These are phyloP conservation scores for Jimgerdemannia lactiflua DNA, from an alignment of 192 early-diverging fungal genomes.

Conservation along the genomic window DNA sequence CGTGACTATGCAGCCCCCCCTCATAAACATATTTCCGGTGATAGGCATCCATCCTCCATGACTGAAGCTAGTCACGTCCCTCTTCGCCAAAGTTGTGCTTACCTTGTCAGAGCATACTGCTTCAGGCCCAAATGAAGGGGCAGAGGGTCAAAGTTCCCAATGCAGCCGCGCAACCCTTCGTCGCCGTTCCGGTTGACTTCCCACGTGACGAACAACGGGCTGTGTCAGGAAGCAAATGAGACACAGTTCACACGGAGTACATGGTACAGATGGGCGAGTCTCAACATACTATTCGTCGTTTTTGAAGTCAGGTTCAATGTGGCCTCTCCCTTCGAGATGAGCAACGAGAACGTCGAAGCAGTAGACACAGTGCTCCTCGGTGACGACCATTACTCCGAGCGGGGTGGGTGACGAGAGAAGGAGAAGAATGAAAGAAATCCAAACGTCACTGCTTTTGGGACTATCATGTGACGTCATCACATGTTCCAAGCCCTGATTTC, in stretches of 20 bases:
- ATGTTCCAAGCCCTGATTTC: no score
- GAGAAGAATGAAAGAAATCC: no score
- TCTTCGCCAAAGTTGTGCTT: constrained; percentile 3
- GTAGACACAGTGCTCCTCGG: constrained; percentile 68
- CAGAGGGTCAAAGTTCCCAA: constrained; percentile 84
- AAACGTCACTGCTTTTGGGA: no score
- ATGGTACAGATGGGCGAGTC: neutral
- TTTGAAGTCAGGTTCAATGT: constrained; percentile 48
- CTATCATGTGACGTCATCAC: no score
- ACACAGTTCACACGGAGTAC: no score
- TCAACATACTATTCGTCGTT: constrained; percentile 55
- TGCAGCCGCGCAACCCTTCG: constrained; percentile 81
- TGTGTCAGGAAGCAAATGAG: constrained; percentile 11
- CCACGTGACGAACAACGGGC: constrained; percentile 89
- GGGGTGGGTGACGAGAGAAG: no score
- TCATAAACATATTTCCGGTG: no score
- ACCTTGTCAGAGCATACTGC: constrained; percentile 81
- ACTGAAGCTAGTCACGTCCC: no score
- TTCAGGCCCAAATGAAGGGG: constrained; percentile 66
- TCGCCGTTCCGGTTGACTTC: constrained; percentile 40
- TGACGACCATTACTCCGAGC: constrained; percentile 22
- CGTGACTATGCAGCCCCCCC: no score
- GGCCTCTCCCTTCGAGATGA: constrained; percentile 46
- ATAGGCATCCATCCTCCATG: no score
- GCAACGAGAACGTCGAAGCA: constrained; percentile 78